Percentiles rank a stretch among this genome's conserved stretches.
These are phyloP conservation scores for Nannizziopsis arthrosporioides DNA, from an alignment of 2,329 filamentous ascomycete genomes.

Conservation along the genomic window DNA sequence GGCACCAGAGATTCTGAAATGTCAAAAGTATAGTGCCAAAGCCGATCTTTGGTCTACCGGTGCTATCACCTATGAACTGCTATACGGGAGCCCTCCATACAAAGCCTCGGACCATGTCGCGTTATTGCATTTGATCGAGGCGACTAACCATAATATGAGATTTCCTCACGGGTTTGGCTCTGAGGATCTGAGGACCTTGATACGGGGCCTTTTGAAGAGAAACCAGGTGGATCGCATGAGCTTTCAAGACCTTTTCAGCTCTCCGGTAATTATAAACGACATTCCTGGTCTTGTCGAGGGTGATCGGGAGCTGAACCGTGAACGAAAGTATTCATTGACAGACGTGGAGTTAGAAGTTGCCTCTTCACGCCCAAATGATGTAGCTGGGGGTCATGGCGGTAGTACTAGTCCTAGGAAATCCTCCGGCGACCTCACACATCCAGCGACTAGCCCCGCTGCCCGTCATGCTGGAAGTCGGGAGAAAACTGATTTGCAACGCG, in stretches of 20 bases:
- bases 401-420: constrained; percentile 19
- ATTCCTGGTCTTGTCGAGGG: constrained; percentile 76
- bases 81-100: constrained; percentile 80
- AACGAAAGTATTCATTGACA: constrained; percentile 10
- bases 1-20: constrained; percentile 93
- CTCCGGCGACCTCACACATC: constrained; percentile 21
- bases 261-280: constrained; percentile 57
- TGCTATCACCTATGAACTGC: constrained; percentile 92
- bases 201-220: constrained; percentile 69
- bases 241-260: constrained; percentile 74
- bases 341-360: constrained; percentile 6
- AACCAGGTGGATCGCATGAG: constrained; percentile 74
- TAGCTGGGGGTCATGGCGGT: not conserved
- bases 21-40: constrained; percentile 94
- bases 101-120: constrained; percentile 90
- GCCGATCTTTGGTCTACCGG: constrained; percentile 97
- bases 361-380: too few relatives aligned
- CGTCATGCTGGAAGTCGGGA: constrained; percentile 27
- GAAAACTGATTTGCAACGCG: constrained; percentile 22
- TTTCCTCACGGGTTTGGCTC: constrained; percentile 67
- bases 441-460: constrained; percentile 19
- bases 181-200: constrained; percentile 65
- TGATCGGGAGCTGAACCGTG: constrained; percentile 36
- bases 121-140: constrained; percentile 80
- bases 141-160: constrained; percentile 69